Base-by-base conservation (phyloP, 2,329 filamentous ascomycete species). In the Xylariaceae sp. region DNA sequence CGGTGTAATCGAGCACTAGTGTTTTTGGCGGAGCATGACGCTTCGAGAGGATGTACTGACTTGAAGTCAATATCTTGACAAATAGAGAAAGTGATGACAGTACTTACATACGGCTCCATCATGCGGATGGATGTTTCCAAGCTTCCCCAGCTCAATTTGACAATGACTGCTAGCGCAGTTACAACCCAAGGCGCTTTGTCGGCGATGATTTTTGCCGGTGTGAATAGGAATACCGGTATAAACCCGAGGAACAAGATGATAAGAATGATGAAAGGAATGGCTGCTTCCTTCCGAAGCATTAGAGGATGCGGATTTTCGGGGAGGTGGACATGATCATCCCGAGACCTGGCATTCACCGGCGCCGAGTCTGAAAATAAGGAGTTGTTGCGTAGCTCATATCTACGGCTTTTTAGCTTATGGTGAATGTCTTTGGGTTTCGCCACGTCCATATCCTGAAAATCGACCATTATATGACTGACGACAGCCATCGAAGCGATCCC, bases 401-500 rank as follows among this genome's bases (percentile, higher is more conserved):
- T 80, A 52, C 81, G 78, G 27, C 80, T 68, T 53, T 82, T 83
- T n/a, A 90, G 73, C 57, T 77, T 79, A 44, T 81, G 73, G 63
- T 89, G 86, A 39, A 90, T 89, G 45, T 83, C 78, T 43, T 81
- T 72, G 47, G 85, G 81, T 5, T 76, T 81, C 7, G 81, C 84
- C 1, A 81, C 80, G 62, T 90, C 86, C 68, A 87, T 80, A 49
- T 83, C 83, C 54, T 82, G 82, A 62, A 90, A 89, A 62, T 90
- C 86, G 67, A 82, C 83, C 55, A 89, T 70, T 62, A 89, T 87
- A 57, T 89, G 86, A 55, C 79, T 83, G 53, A 81, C 80, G 2
- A 87, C 86, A 10, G 86, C 86, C 85, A 90, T 89, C 48, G 85
- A 82, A 6, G 86, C 86, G 35, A 89, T 75, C 1, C 86, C 86